Base-by-base conservation (phyloP, 257 asterid genomes). In the Perilla frutescens region DNA sequence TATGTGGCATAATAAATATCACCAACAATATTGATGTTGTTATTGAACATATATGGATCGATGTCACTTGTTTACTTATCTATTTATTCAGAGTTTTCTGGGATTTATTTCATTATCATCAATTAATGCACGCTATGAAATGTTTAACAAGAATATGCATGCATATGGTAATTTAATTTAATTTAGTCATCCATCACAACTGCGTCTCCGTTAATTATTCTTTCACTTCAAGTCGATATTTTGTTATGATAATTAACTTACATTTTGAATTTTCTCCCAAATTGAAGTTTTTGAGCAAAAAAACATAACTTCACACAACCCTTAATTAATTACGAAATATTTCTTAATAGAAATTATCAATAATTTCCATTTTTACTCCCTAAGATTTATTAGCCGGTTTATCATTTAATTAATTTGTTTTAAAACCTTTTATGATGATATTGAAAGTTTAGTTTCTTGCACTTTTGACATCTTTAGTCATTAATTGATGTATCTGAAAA, bases 171-270 rank as follows among this genome's bases (percentile, higher is more conserved):
- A 34, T 34, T 34, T 20, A 41, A 41, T 4, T 5, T 41, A 31
- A 48, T 48, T 29, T 48, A 37, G 51, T 14, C 41, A 60, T 60
- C 66, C 48, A 48, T 66, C 57, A 31, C 26, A 62, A 39, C 11
- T 39, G 64, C 44, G 36, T 20, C 0, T 20, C 26, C 0, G 26
- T 20, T 20, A 20, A 20, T 20, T 20, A 20, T 20, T 20, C 26
- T 20, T 11, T 34, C 4, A 11, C 2, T 68, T 49, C n/a, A n/a
- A 49, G 13, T 36, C 20, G 50, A 50, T 34, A 51, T 9, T 9
- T 20, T 68, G 64, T 53, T 8, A 53, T 11, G 44, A 12, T 59
- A 59, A 6, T 36, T 37, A 59, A 34, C 65, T 59, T 56, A 9
- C 26, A 31, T 8, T 5, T 11, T 36, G 32, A 36, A 56, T 0